phyloP scores from a whole-genome alignment of 2,329 filamentous ascomycete genomes.

The Ophiocordyceps polyrhachis-furcata region DNA sequence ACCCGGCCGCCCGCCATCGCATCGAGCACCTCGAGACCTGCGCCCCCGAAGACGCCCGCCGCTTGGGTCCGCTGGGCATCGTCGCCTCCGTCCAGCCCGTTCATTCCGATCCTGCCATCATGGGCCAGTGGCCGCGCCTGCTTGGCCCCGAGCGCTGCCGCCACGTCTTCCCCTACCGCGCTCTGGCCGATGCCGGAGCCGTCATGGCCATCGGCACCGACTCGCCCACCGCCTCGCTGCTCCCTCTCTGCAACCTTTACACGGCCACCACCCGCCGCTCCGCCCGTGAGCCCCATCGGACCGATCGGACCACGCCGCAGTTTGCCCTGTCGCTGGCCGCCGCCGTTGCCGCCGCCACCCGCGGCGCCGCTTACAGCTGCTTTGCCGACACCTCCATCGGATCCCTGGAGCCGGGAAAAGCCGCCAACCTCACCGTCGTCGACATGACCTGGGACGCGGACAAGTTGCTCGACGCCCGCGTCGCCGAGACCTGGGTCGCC shows the following conservation, averaged over 20 bases:
- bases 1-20: conserved; percentile 32
- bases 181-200: conserved; percentile 36
- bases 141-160: conserved; percentile 33
- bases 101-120: conserved; percentile 40
- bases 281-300: conserved; percentile 24
- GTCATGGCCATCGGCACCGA: conserved; percentile 38
- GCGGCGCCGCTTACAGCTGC: conserved; percentile 37
- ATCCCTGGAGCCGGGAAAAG: conserved; percentile 28
- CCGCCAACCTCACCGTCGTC: conserved; percentile 37
- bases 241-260: conserved; percentile 36
- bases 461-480: conserved; percentile 23
- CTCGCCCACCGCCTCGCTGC: conserved; percentile 37
- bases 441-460: conserved; percentile 30
- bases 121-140: conserved; percentile 40
- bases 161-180: conserved; percentile 43
- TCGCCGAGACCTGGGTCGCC: conserved; percentile 34
- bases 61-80: conserved; percentile 39
- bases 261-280: conserved; percentile 38
- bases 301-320: conserved; percentile 24
- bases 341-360: conserved; percentile 32
- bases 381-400: conserved; percentile 37
- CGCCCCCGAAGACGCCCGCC: conserved; percentile 30
- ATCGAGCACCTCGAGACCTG: conserved; percentile 49
- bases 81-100: conserved; percentile 40
- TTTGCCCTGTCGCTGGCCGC: conserved; percentile 32